phyloP scores from a whole-genome alignment of 2,329 filamentous ascomycete genomes.

The Stemphylium lycopersici region DNA sequence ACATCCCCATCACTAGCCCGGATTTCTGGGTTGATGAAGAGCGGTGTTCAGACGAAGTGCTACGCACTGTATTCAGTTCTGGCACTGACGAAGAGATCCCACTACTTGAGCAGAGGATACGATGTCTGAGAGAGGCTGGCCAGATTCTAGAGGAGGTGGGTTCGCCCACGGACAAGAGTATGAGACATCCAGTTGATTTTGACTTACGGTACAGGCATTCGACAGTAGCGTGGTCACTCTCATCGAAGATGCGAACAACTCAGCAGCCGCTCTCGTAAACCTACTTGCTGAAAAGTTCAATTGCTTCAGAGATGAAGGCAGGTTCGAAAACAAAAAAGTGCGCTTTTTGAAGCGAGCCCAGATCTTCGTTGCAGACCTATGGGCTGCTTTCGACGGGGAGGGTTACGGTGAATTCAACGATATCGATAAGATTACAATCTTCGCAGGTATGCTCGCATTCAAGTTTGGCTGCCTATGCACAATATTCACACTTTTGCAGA shows the following conservation, averaged over 20 bases:
- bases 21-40: constrained; percentile 83
- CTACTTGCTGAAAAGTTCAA: constrained; percentile 79
- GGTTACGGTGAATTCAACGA: constrained; percentile 82
- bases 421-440: constrained; percentile 97
- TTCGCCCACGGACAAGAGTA: background rate
- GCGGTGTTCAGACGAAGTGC: constrained; percentile 74
- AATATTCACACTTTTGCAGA: constrained; percentile 57
- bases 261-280: constrained; percentile 85
- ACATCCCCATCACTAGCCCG: constrained; percentile 85
- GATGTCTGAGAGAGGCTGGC: constrained; percentile 82
- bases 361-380: constrained; percentile 93
- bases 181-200: background rate
- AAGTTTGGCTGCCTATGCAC: background rate
- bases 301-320: constrained; percentile 83
- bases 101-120: constrained; percentile 75
- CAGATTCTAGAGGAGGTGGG: constrained; percentile 70
- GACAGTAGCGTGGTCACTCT: constrained; percentile 75
- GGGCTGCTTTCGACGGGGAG: constrained; percentile 90
- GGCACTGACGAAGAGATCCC: constrained; percentile 87
- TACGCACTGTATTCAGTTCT: constrained; percentile 83
- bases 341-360: constrained; percentile 93
- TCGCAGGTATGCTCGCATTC: constrained; percentile 65
- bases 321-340: constrained; percentile 75
- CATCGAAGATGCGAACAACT: constrained; percentile 74
- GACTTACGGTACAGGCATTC: constrained; percentile 65